These are phyloP conservation scores for Eutrema salsugineum DNA, from an alignment of 441 rosid genomes.

Conservation along the genomic window DNA sequence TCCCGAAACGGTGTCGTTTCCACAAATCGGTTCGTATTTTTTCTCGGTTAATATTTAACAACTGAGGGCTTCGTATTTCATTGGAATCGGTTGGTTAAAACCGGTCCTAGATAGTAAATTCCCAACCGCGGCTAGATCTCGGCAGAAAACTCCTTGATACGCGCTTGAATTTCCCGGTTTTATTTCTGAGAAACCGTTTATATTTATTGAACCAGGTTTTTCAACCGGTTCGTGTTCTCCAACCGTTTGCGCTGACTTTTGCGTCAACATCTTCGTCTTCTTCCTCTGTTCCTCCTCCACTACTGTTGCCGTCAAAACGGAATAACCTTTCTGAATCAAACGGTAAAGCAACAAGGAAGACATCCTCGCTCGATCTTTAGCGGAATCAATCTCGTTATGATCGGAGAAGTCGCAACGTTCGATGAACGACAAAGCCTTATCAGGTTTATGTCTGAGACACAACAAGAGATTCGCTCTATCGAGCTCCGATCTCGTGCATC, in stretches of 20 bases:
- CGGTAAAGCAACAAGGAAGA: conserved; percentile 32
- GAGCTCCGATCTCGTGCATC: conserved; percentile 30
- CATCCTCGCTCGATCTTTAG: conserved; percentile 31
- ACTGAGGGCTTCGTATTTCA: conserved; percentile 80
- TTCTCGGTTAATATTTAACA: conserved; percentile 43
- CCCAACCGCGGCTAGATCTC: conserved; percentile 74
- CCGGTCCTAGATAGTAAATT: conserved; percentile 75
- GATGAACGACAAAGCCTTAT: conserved; percentile 24
- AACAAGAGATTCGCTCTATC: conserved; percentile 28
- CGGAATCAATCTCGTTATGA: conserved; percentile 1
- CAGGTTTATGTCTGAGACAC: conserved; percentile 30
- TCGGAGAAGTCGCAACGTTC: conserved; percentile 27
- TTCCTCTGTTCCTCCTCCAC: conserved; percentile 32
- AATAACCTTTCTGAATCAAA: conserved; percentile 30
- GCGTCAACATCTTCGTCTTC: conserved; percentile 22
- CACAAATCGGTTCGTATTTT: background rate
- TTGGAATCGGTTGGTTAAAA: conserved; percentile 67
- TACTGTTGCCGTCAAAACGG: conserved; percentile 9
- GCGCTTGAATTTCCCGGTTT: conserved; percentile 27
- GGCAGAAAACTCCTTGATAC: conserved; percentile 84
- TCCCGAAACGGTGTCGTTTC: background rate
- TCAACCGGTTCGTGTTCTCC: conserved; percentile 8
- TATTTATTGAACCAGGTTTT: background rate
- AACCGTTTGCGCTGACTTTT: conserved; percentile 37
- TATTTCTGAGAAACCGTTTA: background rate